These are phyloP conservation scores for Whalleya microplaca DNA, from an alignment of 2,329 filamentous ascomycete genomes.

Conservation along the genomic window DNA sequence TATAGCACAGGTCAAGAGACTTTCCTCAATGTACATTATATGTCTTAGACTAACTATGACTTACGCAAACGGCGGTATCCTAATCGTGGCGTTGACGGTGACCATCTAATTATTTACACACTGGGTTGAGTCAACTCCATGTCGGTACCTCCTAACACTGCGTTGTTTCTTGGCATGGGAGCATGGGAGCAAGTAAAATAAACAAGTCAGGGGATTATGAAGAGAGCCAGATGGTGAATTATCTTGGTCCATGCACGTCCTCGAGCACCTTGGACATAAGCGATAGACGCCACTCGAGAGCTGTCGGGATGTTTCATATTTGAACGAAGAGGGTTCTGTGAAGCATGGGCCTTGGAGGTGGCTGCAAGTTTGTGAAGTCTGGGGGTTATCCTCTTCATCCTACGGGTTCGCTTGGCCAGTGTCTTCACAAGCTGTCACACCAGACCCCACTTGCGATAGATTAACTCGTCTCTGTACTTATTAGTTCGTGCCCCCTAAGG, in stretches of 20 bases:
- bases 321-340: constrained; percentile 3
- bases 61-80: background rate
- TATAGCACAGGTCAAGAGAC: constrained; percentile 10
- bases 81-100: background rate
- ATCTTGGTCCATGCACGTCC: background rate
- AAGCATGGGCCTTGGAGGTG: constrained; percentile 6
- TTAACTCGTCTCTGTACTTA: background rate
- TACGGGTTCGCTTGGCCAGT: constrained; percentile 8
- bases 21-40: constrained; percentile 4
- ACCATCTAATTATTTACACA: background rate
- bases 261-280: background rate
- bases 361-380: constrained; percentile 7
- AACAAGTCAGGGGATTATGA: background rate
- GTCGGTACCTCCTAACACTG: background rate
- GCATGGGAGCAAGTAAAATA: background rate
- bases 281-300: background rate
- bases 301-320: background rate
- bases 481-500: constrained; percentile 1
- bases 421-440: constrained; percentile 9
- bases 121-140: background rate
- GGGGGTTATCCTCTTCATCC: constrained; percentile 4
- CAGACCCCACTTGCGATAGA: constrained; percentile 11
- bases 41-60: constrained; percentile 10
- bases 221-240: background rate
- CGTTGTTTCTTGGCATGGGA: background rate